Conservation (phyloP, 305 asterid genomes). For the Fraxinus angustifolia region DNA sequence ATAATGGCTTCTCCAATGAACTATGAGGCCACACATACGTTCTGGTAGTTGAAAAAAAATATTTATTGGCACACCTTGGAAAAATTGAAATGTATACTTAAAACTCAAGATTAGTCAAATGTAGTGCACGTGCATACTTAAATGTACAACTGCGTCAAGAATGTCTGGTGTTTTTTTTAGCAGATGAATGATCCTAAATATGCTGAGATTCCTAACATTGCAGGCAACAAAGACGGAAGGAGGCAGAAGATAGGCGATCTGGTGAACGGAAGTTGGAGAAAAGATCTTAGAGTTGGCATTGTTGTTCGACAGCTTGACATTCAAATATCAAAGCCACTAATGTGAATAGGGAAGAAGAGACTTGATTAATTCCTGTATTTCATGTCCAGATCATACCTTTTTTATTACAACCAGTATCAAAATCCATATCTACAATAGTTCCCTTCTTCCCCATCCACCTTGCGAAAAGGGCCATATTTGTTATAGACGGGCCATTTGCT, state of each 20-base stretch:
- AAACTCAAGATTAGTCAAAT: background rate
- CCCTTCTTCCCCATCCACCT: background rate
- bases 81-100: background rate
- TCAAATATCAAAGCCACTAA: background rate
- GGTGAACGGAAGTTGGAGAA: slow-evolving; percentile 70
- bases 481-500: background rate
- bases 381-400: background rate
- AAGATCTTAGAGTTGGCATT: slow-evolving; percentile 45
- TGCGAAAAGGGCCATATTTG: background rate
- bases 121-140: background rate
- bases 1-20: background rate
- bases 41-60: background rate
- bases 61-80: background rate
- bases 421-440: background rate
- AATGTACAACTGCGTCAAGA: background rate
- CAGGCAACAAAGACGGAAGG: slow-evolving; percentile 86
- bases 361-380: background rate
- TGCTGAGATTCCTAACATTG: background rate
- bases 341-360: slow-evolving; percentile 13
- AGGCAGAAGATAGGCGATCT: slow-evolving; percentile 78
- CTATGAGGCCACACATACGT: background rate
- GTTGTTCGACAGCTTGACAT: background rate
- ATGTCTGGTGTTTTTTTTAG: background rate
- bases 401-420: background rate
- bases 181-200: background rate